phyloP scores from a whole-genome alignment of 202 grass and related monocot species.

The Digitaria exilis region DNA sequence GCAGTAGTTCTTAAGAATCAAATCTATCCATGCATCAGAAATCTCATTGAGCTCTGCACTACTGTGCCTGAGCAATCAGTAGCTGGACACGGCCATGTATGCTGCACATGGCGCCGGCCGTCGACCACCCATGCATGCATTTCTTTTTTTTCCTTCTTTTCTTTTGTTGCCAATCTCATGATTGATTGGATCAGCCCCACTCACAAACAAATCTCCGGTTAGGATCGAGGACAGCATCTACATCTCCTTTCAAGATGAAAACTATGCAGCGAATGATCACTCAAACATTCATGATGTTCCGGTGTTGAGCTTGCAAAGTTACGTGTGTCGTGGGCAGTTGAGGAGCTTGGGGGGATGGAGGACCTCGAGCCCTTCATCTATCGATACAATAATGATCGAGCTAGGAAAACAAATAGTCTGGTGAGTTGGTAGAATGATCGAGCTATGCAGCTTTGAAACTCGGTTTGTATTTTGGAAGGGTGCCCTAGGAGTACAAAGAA shows the following conservation, averaged over 20 bases:
- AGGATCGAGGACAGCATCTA: constrained; percentile 15
- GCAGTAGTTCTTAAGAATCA: background rate
- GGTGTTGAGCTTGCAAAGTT: background rate
- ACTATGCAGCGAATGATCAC: background rate
- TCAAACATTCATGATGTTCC: background rate
- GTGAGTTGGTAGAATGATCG: background rate
- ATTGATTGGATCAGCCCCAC: constrained; percentile 41
- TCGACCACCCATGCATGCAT: constrained; percentile 42
- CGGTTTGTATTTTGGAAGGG: background rate
- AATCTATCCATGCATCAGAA: constrained; percentile 18
- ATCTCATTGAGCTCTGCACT: constrained; percentile 41
- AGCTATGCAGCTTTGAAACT: background rate
- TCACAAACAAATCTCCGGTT: constrained; percentile 34
- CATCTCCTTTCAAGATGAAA: constrained; percentile 4
- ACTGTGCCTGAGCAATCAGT: constrained; percentile 52
- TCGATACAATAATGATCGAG: background rate
- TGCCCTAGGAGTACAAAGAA: too few relatives aligned
- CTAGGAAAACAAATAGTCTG: background rate
- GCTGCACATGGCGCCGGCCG: constrained; percentile 48
- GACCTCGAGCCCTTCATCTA: background rate
- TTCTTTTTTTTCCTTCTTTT: background rate
- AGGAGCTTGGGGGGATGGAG: background rate
- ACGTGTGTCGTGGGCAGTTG: background rate
- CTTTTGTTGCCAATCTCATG: constrained; percentile 26
- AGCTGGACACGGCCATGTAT: constrained; percentile 49